Evolutionary conservation across 108 stramenopile genomes (phyloP), one percentile per base, ranked within the genome.

Genomic region (Cylindrotheca closterium): DNA sequence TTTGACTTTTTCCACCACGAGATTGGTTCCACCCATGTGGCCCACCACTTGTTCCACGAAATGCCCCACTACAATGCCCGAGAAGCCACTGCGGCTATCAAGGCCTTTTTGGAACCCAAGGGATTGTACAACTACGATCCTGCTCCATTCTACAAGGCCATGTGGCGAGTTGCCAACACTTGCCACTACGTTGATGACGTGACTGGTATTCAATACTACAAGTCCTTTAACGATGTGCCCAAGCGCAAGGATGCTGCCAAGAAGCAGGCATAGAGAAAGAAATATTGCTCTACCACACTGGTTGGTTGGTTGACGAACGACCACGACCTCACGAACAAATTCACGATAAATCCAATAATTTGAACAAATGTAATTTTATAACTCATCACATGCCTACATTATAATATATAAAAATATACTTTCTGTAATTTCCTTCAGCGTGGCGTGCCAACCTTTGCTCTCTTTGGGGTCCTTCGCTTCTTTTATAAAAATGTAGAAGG

Each of bases 41-140:
- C 89, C 30, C 99, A 99, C 74, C 99, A 99, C 64, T 69, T 99
- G 51, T 98, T 98, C 77, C 92, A 94, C 71, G 96, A 98, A 75
- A 96, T 99, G 95, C 99, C 99, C 5, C 97, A 92, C 69, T 99
- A 98, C 91, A 91, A 98, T 71, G 97, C 97, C 26, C 65, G 79
- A 63, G 91, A 95, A 57, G 99, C 99, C 23, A 99, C 97, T 1
- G 66, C 77, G 30, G 86, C 88, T 62, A 79, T 99, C 75, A 91
- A 90, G 79, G 88, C 73, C 1, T 89, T 67, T 68, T 61, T 93
- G 63, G 91, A 83, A 70, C 93, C 92, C 24, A 86, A 81, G 77
- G 89, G 91, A 57, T 73, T 94, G 72, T 96, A 96, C 85, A 96
- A 96, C 73, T 96, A 94, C 65, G 95, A 96, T 71, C 95, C 92